Percentiles rank a stretch among this genome's conserved stretches.
Conservation (phyloP, 495 filamentous ascomycete species). For the Penicillium lividum region DNA sequence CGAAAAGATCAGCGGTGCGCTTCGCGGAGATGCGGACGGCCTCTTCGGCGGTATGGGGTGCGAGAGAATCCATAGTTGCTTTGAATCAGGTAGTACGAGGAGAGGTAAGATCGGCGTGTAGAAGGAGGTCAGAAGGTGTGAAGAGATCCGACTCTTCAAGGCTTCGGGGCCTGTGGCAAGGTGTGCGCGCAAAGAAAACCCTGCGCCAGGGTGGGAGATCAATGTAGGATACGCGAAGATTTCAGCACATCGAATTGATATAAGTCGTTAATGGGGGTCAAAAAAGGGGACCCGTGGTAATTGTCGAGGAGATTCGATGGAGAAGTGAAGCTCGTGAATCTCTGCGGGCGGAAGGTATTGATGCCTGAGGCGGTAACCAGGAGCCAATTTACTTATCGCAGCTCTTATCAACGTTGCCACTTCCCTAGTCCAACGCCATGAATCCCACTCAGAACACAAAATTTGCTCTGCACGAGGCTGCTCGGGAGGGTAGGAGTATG, state of each 20-base stretch:
- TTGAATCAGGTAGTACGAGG: constrained; percentile 11
- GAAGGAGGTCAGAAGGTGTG: background rate
- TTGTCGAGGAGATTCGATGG: constrained; percentile 2
- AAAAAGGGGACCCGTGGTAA: background rate
- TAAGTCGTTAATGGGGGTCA: background rate
- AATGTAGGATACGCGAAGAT: background rate
- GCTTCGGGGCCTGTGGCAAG: constrained; percentile 8
- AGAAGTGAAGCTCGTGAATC: constrained; percentile 11
- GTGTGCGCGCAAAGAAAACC: constrained; percentile 23
- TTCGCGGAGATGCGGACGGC: constrained; percentile 63
- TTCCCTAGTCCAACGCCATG: constrained; percentile 32
- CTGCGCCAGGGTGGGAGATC: constrained; percentile 8
- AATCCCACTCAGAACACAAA: constrained; percentile 52
- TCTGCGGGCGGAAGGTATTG: constrained; percentile 14
- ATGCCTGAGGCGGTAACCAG: constrained; percentile 20
- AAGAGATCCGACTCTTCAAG: constrained; percentile 9
- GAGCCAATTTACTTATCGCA: constrained; percentile 30
- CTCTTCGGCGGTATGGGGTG: constrained; percentile 40
- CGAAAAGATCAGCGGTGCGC: constrained; percentile 67
- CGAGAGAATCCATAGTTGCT: constrained; percentile 35
- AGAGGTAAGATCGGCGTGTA: constrained; percentile 6
- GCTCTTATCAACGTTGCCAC: constrained; percentile 27
- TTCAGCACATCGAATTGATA: background rate
- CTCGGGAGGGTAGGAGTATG: constrained; percentile 83
- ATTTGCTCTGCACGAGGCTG: constrained; percentile 86